Evolutionary conservation across 1,139 yeast genomes (phyloP).

Genomic region (Kodamaea fungicola): DNA sequence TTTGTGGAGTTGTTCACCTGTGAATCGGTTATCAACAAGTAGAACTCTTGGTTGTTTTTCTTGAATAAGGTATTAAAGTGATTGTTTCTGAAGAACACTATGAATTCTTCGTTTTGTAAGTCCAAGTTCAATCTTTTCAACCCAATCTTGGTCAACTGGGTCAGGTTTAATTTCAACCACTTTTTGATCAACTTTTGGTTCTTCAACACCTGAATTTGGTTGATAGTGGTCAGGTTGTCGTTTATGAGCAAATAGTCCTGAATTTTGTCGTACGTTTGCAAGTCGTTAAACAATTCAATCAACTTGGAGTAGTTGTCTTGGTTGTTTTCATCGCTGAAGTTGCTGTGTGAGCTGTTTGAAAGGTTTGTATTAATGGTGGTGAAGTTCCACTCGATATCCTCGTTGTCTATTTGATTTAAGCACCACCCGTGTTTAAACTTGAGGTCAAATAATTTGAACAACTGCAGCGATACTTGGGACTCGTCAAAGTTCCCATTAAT

Average conservation of each 20-base stretch:
- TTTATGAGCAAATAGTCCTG: slow-evolving; percentile 37
- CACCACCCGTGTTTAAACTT: slow-evolving; percentile 53
- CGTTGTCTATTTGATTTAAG: slow-evolving; percentile 23
- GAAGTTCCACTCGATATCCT: slow-evolving; percentile 13
- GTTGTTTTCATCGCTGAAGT: slow-evolving; percentile 8
- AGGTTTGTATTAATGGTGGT: neutral
- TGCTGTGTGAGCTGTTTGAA: slow-evolving; percentile 2
- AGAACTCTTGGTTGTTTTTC: slow-evolving; percentile 45
- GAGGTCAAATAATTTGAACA: slow-evolving; percentile 40
- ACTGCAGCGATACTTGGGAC: slow-evolving; percentile 28
- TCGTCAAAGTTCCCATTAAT: slow-evolving; percentile 56
- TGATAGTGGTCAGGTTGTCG: slow-evolving; percentile 8
- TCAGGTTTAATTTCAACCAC: slow-evolving; percentile 53
- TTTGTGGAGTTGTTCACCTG: slow-evolving; percentile 48
- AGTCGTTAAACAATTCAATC: slow-evolving; percentile 20
- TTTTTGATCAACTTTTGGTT: slow-evolving; percentile 19
- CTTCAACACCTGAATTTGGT: slow-evolving; percentile 10
- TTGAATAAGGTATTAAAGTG: slow-evolving; percentile 76
- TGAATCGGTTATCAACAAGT: slow-evolving; percentile 67
- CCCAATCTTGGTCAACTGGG: slow-evolving; percentile 73
- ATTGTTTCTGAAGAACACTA: slow-evolving; percentile 78
- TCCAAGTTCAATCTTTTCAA: slow-evolving; percentile 43
- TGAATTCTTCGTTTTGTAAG: slow-evolving; percentile 37
- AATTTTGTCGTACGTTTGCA: slow-evolving; percentile 42
- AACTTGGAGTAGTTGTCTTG: slow-evolving; percentile 19